phyloP scores from a whole-genome alignment of 1,139 yeast species.

The Hyphopichia fennica region DNA sequence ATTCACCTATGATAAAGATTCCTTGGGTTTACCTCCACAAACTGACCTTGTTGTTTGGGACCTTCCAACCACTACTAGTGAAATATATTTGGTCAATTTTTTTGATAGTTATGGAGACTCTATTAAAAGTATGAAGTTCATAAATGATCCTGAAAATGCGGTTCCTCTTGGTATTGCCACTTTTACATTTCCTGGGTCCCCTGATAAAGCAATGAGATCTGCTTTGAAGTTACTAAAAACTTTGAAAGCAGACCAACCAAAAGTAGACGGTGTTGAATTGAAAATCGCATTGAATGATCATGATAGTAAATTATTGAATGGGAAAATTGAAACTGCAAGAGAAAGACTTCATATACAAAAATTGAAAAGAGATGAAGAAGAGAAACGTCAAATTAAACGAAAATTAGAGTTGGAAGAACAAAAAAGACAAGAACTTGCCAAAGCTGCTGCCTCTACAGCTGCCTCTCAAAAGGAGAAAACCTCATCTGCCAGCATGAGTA shows the following conservation, averaged over 20 bases:
- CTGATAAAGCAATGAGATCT: constrained; percentile 51
- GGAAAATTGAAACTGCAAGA: constrained; percentile 32
- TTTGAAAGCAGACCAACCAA: constrained; percentile 28
- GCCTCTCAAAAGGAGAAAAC: constrained; percentile 3
- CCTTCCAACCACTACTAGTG: constrained; percentile 50
- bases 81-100: constrained; percentile 48
- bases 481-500: background rate
- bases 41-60: constrained; percentile 72
- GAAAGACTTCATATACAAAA: constrained; percentile 26
- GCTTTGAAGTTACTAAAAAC: constrained; percentile 35
- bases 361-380: constrained; percentile 30
- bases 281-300: constrained; percentile 40
- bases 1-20: constrained; percentile 63
- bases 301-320: constrained; percentile 28
- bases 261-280: constrained; percentile 41
- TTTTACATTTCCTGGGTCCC: constrained; percentile 60
- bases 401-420: constrained; percentile 22
- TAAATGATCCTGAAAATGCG: constrained; percentile 74
- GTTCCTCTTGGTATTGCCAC: constrained; percentile 77
- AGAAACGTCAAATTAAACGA: constrained; percentile 19
- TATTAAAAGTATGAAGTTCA: constrained; percentile 52
- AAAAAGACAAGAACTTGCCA: constrained; percentile 15
- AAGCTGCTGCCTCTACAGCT: constrained; percentile 1
- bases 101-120: constrained; percentile 62
- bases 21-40: constrained; percentile 76